Conservation (phyloP, 1,284 basidiomycete species). For the Cryptococcus sp. region DNA sequence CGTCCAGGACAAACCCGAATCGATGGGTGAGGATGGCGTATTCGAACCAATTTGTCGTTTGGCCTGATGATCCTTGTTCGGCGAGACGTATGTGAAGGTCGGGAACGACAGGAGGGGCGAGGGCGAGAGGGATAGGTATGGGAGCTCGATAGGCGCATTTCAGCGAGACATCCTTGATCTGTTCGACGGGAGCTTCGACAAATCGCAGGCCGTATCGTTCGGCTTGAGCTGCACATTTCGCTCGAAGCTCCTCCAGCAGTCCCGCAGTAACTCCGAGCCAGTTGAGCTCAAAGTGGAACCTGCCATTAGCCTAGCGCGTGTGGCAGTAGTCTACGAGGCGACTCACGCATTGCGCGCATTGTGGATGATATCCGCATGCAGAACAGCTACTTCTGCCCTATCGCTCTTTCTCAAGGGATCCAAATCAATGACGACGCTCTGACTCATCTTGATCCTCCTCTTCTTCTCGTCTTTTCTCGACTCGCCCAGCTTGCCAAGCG, state of each 20-base stretch:
- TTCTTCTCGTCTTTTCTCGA: constrained; percentile 49
- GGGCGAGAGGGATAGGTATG: constrained; percentile 67
- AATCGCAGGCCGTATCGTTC: constrained; percentile 87
- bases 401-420: constrained; percentile 75
- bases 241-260: constrained; percentile 85
- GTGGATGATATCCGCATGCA: constrained; percentile 88
- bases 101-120: constrained; percentile 64
- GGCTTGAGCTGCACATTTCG: constrained; percentile 75
- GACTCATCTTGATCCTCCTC: constrained; percentile 66
- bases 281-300: constrained; percentile 90
- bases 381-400: constrained; percentile 75
- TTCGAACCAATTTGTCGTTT: constrained; percentile 68
- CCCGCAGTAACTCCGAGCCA: constrained; percentile 96
- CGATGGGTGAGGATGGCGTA: constrained; percentile 63
- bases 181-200: constrained; percentile 84
- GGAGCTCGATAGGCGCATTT: constrained; percentile 85
- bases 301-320: constrained; percentile 9
- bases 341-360: constrained; percentile 70
- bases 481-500: constrained; percentile 6
- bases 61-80: constrained; percentile 45
- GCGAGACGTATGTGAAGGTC: constrained; percentile 64
- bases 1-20: constrained; percentile 79
- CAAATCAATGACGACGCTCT: constrained; percentile 79
- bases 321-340: not conserved
- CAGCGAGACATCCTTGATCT: constrained; percentile 69